phyloP scores from a whole-genome alignment of 225 moss, liverwort and hornwort species.

The Marchantia paleacea region DNA sequence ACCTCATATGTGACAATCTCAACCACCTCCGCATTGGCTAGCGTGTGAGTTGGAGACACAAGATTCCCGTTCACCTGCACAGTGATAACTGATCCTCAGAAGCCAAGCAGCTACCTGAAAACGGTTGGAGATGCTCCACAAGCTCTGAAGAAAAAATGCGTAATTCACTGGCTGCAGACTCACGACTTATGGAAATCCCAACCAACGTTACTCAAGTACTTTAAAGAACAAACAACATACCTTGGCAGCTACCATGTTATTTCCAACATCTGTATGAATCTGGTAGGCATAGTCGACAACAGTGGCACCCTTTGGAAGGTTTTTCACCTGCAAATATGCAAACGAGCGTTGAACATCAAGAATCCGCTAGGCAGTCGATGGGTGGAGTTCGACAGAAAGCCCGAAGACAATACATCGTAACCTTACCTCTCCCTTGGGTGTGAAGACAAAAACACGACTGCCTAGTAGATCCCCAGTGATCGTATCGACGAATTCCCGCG shows the following conservation, averaged over 20 bases:
- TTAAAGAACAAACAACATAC: no score
- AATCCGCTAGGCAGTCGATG: background rate
- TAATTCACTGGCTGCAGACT: background rate
- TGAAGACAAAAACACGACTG: constrained; percentile 98
- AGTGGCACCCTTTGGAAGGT: constrained; percentile 97
- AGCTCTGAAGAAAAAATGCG: background rate
- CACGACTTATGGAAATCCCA: background rate
- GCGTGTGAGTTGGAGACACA: constrained; percentile 83
- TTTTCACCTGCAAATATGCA: constrained; percentile 63
- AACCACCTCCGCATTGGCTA: constrained; percentile 96
- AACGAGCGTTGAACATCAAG: background rate
- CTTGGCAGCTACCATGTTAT: constrained; percentile 99
- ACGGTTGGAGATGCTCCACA: background rate
- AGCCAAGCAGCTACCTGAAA: background rate
- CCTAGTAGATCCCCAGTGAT: constrained; percentile 96
- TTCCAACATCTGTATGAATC: constrained; percentile 97
- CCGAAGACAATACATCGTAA: background rate
- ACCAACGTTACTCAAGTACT: no score
- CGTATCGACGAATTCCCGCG: constrained; percentile 96
- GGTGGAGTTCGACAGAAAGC: background rate
- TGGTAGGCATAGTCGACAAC: constrained; percentile 98
- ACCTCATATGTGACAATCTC: constrained; percentile 97
- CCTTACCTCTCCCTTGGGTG: constrained; percentile 90
- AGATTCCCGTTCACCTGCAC: constrained; percentile 92
- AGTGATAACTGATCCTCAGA: background rate